Conservation (phyloP, 352 stramenopile genomes). For the Pythium guiyangense region DNA sequence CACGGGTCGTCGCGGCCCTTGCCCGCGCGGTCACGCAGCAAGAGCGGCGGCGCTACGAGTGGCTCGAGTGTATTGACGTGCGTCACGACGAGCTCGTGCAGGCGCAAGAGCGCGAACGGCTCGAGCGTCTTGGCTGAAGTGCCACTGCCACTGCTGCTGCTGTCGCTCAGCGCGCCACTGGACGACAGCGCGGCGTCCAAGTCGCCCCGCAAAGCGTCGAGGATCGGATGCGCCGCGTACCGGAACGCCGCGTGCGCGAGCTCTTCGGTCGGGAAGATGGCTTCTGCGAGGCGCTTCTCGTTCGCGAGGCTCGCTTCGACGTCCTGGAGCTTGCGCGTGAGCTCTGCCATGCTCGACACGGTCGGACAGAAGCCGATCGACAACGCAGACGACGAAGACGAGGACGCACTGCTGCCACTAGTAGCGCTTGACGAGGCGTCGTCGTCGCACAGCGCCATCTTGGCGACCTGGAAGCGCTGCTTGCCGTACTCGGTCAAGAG, state of each 20-base stretch:
- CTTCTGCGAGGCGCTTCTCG: too few relatives aligned
- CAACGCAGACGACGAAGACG: not conserved
- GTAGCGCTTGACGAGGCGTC: not conserved
- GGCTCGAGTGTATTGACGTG: slow-evolving; percentile 30
- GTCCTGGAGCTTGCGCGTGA: slow-evolving; percentile 35
- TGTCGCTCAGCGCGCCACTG: not conserved
- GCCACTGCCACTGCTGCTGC: slow-evolving; percentile 2
- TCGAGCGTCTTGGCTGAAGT: slow-evolving; percentile 20
- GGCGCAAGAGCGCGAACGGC: slow-evolving; percentile 51
- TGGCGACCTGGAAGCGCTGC: slow-evolving; percentile 59
- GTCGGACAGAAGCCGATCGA: slow-evolving; percentile 36
- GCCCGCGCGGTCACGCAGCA: slow-evolving; percentile 61
- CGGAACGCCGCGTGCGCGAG: too few relatives aligned
- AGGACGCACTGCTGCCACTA: slow-evolving; percentile 1
- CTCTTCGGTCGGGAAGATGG: too few relatives aligned
- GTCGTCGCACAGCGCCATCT: slow-evolving; percentile 44
- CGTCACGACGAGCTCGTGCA: slow-evolving; percentile 47
- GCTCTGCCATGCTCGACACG: slow-evolving; percentile 19
- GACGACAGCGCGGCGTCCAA: slow-evolving; percentile 24
- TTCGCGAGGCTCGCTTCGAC: slow-evolving; percentile 48
- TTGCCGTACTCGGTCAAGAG: slow-evolving; percentile 63
- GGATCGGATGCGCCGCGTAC: too few relatives aligned
- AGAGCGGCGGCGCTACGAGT: slow-evolving; percentile 41
- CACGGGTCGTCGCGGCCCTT: slow-evolving; percentile 63
- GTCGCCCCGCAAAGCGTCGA: slow-evolving; percentile 46